Evolutionary conservation across 2,329 filamentous ascomycete genomes (phyloP), one percentile per base, ranked within the genome.

Genomic region (Plectosphaerella sp.): DNA sequence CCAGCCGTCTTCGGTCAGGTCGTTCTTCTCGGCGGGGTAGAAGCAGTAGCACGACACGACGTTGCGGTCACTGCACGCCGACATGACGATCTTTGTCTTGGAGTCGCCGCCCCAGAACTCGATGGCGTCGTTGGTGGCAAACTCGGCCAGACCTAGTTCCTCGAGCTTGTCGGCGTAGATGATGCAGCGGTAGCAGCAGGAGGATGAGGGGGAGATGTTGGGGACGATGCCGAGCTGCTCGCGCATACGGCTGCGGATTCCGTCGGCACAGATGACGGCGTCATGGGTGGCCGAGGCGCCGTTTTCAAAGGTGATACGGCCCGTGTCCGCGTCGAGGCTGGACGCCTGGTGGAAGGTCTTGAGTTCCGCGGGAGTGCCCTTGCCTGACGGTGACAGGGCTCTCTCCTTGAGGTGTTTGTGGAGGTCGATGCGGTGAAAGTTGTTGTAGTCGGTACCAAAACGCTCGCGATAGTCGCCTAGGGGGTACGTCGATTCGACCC

Each of bases 81-180:
- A 87, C 2, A 88, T 70, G 6, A 88, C 85, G 53, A 89, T 88
- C 73, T 88, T 89, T 65, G 87, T 80, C 74, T 73, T 81, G 60
- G 80, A 82, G 51, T 83, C 78, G 2, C 86, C 86, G 24, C 86
- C 86, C 85, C 85, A 88, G 71, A 86, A 88, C 64, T 89, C 82
- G 0, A 89, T 71, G 0, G 84, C 84, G 24, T 65, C 72, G 67
- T 88, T 65, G 33, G 75, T 61, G 0, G 82, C 82, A 66, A 85
- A 87, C 62, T 88, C 81, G 33, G 82, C 75, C 0, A 88, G 74
- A 2, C 84, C 84, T 1, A 80, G 70, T 52, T 72, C 72, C 33
- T 82, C 74, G 1, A 80, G 82, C n/a, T 85, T 75, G 36, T 80
- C 78, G 0, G 83, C 85, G 18, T 67, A 67, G 51, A 88, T 81